phyloP scores from a whole-genome alignment of 2,329 filamentous ascomycete species.

The Fusarium veterinarium region DNA sequence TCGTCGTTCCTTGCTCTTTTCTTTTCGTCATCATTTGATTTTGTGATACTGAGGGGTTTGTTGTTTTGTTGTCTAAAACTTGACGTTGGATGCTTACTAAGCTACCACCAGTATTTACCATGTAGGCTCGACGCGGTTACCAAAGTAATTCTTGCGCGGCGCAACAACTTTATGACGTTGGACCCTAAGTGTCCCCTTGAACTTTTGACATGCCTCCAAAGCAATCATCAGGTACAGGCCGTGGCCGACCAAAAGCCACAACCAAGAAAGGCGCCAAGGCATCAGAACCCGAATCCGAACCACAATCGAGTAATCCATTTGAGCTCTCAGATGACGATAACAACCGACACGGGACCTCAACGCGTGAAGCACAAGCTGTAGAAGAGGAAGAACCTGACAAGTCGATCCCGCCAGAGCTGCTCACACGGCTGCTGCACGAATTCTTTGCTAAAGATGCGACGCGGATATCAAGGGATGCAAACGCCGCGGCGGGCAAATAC shows the following conservation, averaged over 20 bases:
- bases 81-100: slow-evolving; percentile 24
- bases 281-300: slow-evolving; percentile 37
- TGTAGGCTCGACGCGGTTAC: neutral
- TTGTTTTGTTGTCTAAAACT: neutral
- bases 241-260: slow-evolving; percentile 51
- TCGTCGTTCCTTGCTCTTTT: neutral
- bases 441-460: slow-evolving; percentile 80
- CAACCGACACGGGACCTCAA: slow-evolving; percentile 11
- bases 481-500: slow-evolving; percentile 82
- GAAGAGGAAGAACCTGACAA: slow-evolving; percentile 53
- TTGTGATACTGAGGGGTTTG: neutral
- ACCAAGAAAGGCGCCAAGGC: slow-evolving; percentile 40
- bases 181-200: neutral
- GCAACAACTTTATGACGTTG: neutral
- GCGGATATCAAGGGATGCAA: slow-evolving; percentile 80
- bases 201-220: slow-evolving; percentile 57
- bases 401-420: slow-evolving; percentile 76
- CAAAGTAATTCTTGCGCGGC: neutral
- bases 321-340: slow-evolving; percentile 50
- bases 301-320: slow-evolving; percentile 51
- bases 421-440: slow-evolving; percentile 82
- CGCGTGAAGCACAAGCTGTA: slow-evolving; percentile 39
- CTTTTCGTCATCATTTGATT: neutral
- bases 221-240: slow-evolving; percentile 49
- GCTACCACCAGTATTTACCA: neutral